Evolutionary conservation across 768 basidiomycete genomes (phyloP), one percentile per base, ranked within the genome.

Genomic region (Exsudoporus frostii): DNA sequence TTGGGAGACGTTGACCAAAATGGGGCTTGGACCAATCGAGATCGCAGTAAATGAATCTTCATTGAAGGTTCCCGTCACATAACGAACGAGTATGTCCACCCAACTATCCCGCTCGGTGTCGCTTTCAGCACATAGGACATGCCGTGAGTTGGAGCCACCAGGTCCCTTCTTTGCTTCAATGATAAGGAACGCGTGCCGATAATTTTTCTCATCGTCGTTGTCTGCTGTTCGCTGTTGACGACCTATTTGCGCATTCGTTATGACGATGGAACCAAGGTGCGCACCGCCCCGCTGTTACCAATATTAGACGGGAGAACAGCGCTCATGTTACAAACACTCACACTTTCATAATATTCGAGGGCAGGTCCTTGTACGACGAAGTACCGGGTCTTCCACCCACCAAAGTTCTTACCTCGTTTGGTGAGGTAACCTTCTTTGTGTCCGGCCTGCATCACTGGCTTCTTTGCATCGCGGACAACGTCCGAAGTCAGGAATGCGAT

Each of bases 351-450:
- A 71, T 98, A 99, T 65, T 96, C 92, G 46, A 98, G 77, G 2
- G 88, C 81, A 4, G 92, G 86, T 0, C 95, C 93, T 69, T 92
- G 88, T 24, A 98, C 77, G 8, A 98, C 92, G 63, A 98, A 98
- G 71, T 86, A 99, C 39, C 97, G 80, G 24, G 92, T 92, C 67
- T 96, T 95, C 96, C 92, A 95, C 2, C 96, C 94, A 41, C 97
- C 97, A 72, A 98, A 98, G 65, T 92, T 97, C 76, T 98, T 93
- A 20, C 95, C 95, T 53, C 93, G 81, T 73, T 98, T 98, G 19
- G 96, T 98, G 33, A 97, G 75, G 68, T 96, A 96, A 15, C 95
- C 96, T 70, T 96, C 92, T 71, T 96, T 97, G 73, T 94, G 85
- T 25, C 90, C 90, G 2, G 79, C 79, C 65, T 89, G 87, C 74